Conservation (phyloP, 257 asterid genomes). For the Marsdenia floribunda region DNA sequence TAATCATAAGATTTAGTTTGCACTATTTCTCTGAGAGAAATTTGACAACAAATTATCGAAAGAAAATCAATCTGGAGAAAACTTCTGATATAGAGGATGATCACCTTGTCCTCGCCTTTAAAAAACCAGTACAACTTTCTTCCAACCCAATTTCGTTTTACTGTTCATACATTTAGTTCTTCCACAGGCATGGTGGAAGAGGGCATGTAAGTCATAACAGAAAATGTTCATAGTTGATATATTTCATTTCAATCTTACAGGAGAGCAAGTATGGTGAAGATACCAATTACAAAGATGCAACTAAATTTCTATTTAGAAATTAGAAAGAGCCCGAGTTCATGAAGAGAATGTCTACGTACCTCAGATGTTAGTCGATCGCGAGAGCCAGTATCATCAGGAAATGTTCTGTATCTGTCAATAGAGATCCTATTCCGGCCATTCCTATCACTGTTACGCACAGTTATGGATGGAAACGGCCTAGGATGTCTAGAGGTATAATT, state of each 20-base stretch:
- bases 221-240: not conserved
- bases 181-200: not conserved
- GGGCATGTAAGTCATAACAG: not conserved
- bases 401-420: constrained; percentile 44
- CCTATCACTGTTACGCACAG: constrained; percentile 41
- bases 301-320: not conserved
- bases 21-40: not conserved
- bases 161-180: not conserved
- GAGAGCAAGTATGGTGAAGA: not conserved
- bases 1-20: not conserved
- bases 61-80: not conserved
- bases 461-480: constrained; percentile 35
- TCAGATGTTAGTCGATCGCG: constrained; percentile 46
- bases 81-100: not conserved
- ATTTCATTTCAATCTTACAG: not conserved
- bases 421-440: constrained; percentile 39
- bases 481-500: constrained; percentile 44
- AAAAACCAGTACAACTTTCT: not conserved
- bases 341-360: constrained; percentile 32
- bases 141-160: not conserved
- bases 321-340: not conserved
- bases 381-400: constrained; percentile 38
- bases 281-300: not conserved
- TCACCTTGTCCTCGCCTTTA: too few species aligned
- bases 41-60: not conserved